phyloP scores from a whole-genome alignment of 306 rosid genomes.

The Begonia loranthoides region DNA sequence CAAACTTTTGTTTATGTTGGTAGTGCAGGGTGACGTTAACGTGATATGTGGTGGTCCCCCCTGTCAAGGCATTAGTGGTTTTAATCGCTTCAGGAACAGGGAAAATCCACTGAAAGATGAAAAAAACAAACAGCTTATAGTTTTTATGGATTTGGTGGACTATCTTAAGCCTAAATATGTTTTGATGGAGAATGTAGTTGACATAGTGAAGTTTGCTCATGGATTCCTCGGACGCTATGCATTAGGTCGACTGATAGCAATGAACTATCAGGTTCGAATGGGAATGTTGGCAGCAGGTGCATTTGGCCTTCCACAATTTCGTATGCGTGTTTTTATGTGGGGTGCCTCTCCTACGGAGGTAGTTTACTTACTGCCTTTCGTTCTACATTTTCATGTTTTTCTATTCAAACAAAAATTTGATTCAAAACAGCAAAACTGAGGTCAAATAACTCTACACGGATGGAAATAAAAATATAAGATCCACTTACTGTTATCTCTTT shows the following conservation, averaged over 20 bases:
- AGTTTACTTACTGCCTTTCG: background rate
- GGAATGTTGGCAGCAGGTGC: conserved; percentile 88
- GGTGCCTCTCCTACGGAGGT: conserved; percentile 59
- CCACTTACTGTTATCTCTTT: too few species aligned
- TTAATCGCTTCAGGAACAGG: conserved; percentile 49
- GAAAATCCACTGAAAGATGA: conserved; percentile 39
- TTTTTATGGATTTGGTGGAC: conserved; percentile 52
- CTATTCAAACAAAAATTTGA: too few species aligned
- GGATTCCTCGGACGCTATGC: conserved; percentile 77
- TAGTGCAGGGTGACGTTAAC: conserved; percentile 60
- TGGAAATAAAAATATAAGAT: too few species aligned
- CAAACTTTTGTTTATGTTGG: background rate
- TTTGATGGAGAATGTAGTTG: conserved; percentile 82
- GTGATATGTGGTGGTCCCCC: conserved; percentile 90
- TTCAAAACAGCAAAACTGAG: too few species aligned
- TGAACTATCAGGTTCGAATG: conserved; percentile 67
- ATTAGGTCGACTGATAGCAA: conserved; percentile 51
- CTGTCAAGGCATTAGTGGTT: conserved; percentile 82
- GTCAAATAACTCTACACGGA: too few species aligned
- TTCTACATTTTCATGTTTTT: background rate
- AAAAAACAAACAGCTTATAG: conserved; percentile 43
- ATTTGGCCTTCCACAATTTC: conserved; percentile 71
- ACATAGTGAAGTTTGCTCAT: conserved; percentile 48
- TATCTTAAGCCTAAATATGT: conserved; percentile 48
- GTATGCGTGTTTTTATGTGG: conserved; percentile 78